phyloP scores from a whole-genome alignment of 2,329 filamentous ascomycete genomes.

The Fusarium protoensiforme region DNA sequence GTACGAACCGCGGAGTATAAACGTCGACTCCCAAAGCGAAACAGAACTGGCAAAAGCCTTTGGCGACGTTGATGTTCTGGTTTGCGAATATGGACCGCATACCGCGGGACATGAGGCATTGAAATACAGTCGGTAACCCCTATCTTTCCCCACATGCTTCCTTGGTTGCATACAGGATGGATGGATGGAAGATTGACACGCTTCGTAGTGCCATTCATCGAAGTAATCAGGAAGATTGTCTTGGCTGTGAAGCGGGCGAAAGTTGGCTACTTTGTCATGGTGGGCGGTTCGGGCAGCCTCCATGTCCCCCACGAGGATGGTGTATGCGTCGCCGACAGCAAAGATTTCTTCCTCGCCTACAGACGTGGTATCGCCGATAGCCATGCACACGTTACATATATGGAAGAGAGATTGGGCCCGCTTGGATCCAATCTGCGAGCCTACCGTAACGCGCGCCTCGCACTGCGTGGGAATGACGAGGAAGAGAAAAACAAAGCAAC shows the following conservation, averaged over 20 bases:
- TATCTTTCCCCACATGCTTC: too few relatives aligned
- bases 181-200: too few relatives aligned
- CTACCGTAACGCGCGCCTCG: neutral
- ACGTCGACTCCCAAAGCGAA: neutral
- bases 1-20: neutral
- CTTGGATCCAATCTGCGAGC: neutral
- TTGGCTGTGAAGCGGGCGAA: neutral
- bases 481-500: too few relatives aligned
- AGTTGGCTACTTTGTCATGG: slow-evolving; percentile 20
- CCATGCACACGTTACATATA: slow-evolving; percentile 16
- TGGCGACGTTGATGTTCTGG: slow-evolving; percentile 1
- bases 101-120: slow-evolving; percentile 4
- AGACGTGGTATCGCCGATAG: slow-evolving; percentile 11
- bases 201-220: slow-evolving; percentile 8
- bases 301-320: neutral
- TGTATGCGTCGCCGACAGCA: neutral
- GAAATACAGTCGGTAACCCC: slow-evolving; percentile 16
- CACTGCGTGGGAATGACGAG: neutral
- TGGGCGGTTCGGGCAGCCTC: slow-evolving; percentile 4
- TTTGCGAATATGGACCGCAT: slow-evolving; percentile 14
- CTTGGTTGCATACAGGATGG: too few relatives aligned
- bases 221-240: slow-evolving; percentile 5
- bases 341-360: slow-evolving; percentile 10
- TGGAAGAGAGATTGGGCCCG: slow-evolving; percentile 14
- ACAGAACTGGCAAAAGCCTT: neutral